These are phyloP conservation scores for Beauveria medogensis DNA, from an alignment of 2,329 filamentous ascomycete species.

Conservation along the genomic window DNA sequence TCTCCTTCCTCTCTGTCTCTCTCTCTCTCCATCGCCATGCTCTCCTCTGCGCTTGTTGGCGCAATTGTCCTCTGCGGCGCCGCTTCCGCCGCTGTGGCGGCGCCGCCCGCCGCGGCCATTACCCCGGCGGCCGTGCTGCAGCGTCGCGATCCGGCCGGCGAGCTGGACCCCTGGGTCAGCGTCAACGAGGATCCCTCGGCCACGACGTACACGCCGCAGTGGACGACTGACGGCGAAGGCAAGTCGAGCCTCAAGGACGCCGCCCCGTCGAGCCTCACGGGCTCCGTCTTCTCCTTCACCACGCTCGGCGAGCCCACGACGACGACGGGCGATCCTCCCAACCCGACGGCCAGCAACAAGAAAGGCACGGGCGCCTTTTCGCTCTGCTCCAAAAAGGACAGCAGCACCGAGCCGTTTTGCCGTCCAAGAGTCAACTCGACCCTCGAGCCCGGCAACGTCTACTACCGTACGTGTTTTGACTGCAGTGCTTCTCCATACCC, in stretches of 20 bases:
- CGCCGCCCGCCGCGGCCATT: neutral
- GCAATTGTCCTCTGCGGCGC: neutral
- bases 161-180: constrained; percentile 42
- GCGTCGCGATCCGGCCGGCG: constrained; percentile 20
- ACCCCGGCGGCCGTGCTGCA: constrained; percentile 12
- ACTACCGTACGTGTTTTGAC: constrained; percentile 37
- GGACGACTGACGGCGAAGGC: constrained; percentile 36
- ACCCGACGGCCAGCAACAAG: constrained; percentile 35
- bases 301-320: constrained; percentile 30
- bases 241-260: constrained; percentile 30
- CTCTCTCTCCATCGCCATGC: constrained; percentile 1
- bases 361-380: constrained; percentile 40
- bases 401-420: constrained; percentile 43
- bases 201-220: constrained; percentile 41
- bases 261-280: constrained; percentile 40
- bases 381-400: constrained; percentile 40
- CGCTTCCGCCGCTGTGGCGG: neutral
- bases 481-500: too few relatives aligned
- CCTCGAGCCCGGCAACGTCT: constrained; percentile 37
- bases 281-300: constrained; percentile 31
- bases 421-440: constrained; percentile 34
- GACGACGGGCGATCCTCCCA: constrained; percentile 35
- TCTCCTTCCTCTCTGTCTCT: neutral
- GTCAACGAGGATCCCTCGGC: constrained; percentile 40
- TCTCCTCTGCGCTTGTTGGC: neutral